These are phyloP conservation scores for Sorghum bicolor DNA, from an alignment of 176 grass and related monocot species.

Conservation along the genomic window DNA sequence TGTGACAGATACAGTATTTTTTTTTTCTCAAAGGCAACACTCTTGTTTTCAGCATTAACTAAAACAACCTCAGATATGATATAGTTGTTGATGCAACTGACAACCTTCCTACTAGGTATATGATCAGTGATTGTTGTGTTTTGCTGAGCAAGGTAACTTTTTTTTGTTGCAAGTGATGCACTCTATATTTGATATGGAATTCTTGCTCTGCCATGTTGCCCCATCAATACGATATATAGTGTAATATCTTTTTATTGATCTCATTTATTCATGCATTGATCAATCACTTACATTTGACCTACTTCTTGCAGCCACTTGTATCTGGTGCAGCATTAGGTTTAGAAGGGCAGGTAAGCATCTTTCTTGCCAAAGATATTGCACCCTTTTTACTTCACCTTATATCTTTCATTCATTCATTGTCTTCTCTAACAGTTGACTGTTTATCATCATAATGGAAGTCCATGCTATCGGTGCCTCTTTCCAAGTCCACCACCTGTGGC, in stretches of 20 bases:
- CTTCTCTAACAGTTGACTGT: constrained; percentile 71
- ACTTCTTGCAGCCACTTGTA: constrained; percentile 71
- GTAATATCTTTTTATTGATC: neutral
- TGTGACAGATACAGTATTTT: neutral
- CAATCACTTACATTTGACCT: constrained; percentile 7
- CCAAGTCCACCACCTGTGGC: constrained; percentile 78
- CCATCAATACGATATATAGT: neutral
- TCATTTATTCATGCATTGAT: neutral
- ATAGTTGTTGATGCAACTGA: constrained; percentile 94
- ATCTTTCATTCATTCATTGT: constrained; percentile 29
- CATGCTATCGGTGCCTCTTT: constrained; percentile 94
- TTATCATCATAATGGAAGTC: constrained; percentile 92
- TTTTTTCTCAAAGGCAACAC: neutral
- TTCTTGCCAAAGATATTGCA: constrained; percentile 24
- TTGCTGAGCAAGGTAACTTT: constrained; percentile 72
- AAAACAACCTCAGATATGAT: constrained; percentile 68
- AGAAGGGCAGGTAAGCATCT: constrained; percentile 76
- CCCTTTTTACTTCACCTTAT: neutral
- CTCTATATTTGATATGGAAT: constrained; percentile 11
- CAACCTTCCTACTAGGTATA: constrained; percentile 89
- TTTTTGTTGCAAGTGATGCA: neutral
- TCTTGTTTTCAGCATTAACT: constrained; percentile 59
- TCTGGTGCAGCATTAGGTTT: constrained; percentile 89
- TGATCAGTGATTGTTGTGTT: constrained; percentile 97
- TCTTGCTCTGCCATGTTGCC: neutral